Evolutionary conservation across 2,329 filamentous ascomycete species (phyloP), one percentile per base, ranked within the genome.

Genomic region (Incumbomyces delicatus): DNA sequence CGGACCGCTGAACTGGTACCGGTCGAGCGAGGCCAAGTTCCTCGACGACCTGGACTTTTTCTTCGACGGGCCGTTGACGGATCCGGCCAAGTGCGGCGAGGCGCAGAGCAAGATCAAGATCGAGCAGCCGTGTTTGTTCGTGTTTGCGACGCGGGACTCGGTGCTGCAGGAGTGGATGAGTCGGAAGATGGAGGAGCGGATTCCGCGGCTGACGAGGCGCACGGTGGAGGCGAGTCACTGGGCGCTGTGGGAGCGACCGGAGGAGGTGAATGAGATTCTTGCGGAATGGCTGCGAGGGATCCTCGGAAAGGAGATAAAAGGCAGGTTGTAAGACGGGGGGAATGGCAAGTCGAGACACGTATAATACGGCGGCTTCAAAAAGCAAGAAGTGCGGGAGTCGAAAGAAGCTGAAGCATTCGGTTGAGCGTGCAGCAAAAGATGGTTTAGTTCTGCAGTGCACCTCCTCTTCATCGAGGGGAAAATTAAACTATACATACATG

Each of bases 1-100:
- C 53, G 87, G 87, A 1, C 86, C 87, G 13, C 70, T 87, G 50
- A 92, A 89, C 66, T 95, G 87, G 86, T 98, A 98, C 68, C 80
- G 88, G 36, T 84, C 77, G 2, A 72, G 77, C 16, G 69, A 77
- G 62, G 64, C 82, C 53, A 95, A 94, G 65, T 85, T 73, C 61
- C 76, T 86, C 34, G 87, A 95, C 53, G 92, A 95, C 50, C 62
- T 67, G 48, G 58, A 58, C 64, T 69, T 58, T 29, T 51, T 53
- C 48, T 54, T 55, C 35, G 47, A 42, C 34, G 41, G n/a, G 14
- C 50, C 46, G 18, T 27, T 37, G 4, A 50, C 50, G 8, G 38
- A 31, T 41, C 33, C n/a, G 17, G 40, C 13, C 20, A 30, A 17
- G 11, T 27, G 7, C 11, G 36, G 35, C 39, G 22, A 27, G 4